Percentiles rank a stretch among this genome's conserved stretches.
These are phyloP conservation scores for Penicillium sp. DNA, from an alignment of 2,329 filamentous ascomycete species.

Conservation along the genomic window DNA sequence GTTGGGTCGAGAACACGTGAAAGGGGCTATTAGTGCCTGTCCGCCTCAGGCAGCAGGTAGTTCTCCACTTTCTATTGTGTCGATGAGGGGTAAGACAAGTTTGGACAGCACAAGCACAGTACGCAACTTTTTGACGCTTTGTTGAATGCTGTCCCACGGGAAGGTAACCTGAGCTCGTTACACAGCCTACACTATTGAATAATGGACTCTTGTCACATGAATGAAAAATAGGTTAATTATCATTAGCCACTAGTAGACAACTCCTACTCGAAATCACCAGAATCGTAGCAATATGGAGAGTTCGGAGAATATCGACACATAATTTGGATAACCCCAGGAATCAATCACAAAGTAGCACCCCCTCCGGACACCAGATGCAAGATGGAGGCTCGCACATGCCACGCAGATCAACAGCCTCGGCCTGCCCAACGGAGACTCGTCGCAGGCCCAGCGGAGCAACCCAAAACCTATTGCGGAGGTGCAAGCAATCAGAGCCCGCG, in stretches of 20 bases:
- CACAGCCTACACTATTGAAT: constrained; percentile 1
- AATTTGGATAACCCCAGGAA: not conserved
- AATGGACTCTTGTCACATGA: not conserved
- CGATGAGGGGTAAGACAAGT: constrained; percentile 2
- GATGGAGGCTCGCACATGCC: not conserved
- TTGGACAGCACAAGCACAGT: not conserved
- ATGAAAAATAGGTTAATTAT: not conserved
- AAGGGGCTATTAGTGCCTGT: constrained; percentile 15
- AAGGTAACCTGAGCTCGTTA: constrained; percentile 2
- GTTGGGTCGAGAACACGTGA: constrained; percentile 19
- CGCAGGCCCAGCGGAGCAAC: not conserved
- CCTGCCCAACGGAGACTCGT: not conserved
- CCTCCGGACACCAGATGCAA: not conserved
- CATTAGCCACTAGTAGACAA: not conserved
- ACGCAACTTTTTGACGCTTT: not conserved
- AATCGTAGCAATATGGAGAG: not conserved
- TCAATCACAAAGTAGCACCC: not conserved
- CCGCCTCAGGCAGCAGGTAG: constrained; percentile 12
- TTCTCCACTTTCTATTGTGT: not conserved
- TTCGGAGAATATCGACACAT: not conserved
- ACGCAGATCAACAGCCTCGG: not conserved
- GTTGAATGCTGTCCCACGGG: constrained; percentile 4
- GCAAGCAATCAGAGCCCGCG: constrained; percentile 7
- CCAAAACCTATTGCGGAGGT: constrained; percentile 5
- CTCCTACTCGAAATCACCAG: not conserved